Evolutionary conservation across 2,329 filamentous ascomycete species (phyloP).

Genomic region (Arthrobotrys entomopaga): DNA sequence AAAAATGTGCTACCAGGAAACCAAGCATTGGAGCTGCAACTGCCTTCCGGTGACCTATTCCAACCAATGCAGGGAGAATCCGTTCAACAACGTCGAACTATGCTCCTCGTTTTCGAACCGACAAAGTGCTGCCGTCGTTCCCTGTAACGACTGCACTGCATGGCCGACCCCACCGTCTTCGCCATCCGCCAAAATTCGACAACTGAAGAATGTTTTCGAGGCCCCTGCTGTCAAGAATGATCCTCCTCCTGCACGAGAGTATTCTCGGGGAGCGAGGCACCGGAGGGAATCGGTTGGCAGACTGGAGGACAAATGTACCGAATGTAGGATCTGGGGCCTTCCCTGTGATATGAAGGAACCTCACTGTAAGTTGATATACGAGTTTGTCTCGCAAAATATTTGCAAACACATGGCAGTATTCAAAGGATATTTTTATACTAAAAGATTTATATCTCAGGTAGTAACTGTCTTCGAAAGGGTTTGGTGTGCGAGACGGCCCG

Average conservation of each 20-base stretch:
- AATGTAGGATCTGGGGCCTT: slow-evolving; percentile 43
- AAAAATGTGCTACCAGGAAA: slow-evolving; percentile 52
- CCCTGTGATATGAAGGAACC: slow-evolving; percentile 49
- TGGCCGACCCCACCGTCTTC: slow-evolving; percentile 51
- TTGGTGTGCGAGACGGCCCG: slow-evolving; percentile 44
- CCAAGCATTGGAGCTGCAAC: slow-evolving; percentile 45
- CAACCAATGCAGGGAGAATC: slow-evolving; percentile 38
- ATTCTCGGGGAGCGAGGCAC: slow-evolving; percentile 36
- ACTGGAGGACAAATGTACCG: slow-evolving; percentile 49
- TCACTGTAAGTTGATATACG: slow-evolving; percentile 42
- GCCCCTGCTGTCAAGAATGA: slow-evolving; percentile 35
- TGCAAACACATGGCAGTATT: not conserved
- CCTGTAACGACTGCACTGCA: slow-evolving; percentile 37
- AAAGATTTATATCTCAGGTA: slow-evolving; percentile 33
- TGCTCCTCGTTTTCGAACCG: slow-evolving; percentile 26
- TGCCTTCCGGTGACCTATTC: slow-evolving; percentile 45
- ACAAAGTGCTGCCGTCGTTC: slow-evolving; percentile 25
- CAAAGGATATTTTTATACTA: slow-evolving; percentile 23
- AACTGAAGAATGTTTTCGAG: slow-evolving; percentile 53
- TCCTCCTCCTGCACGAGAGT: slow-evolving; percentile 19
- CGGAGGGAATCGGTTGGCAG: slow-evolving; percentile 48
- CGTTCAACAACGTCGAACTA: slow-evolving; percentile 34
- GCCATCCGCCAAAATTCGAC: slow-evolving; percentile 40
- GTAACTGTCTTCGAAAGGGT: slow-evolving; percentile 42
- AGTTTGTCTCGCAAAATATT: not conserved